Percentiles rank a stretch among this genome's conserved stretches.
These are phyloP conservation scores for Tieghemiomyces parasiticus DNA, from an alignment of 192 early-diverging fungal species.

Conservation along the genomic window DNA sequence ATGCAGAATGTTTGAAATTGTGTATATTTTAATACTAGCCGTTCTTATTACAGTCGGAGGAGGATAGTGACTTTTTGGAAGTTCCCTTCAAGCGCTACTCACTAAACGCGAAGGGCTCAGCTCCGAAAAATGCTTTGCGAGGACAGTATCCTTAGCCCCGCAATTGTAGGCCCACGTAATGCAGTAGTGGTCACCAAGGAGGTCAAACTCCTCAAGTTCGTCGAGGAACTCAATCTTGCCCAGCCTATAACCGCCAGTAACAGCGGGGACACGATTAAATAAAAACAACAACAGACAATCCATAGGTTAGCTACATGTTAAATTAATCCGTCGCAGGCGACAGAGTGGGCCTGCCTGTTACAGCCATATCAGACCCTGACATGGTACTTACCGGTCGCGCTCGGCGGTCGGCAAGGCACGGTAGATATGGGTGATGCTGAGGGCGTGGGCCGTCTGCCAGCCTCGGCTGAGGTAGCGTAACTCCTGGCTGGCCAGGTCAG, in stretches of 20 bases:
- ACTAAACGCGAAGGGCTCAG: no score
- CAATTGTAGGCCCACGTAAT: constrained; percentile 55
- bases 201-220: constrained; percentile 81
- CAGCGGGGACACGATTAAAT: not conserved
- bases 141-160: no score
- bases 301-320: no score
- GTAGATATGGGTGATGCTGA: constrained; percentile 34
- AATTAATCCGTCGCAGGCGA: no score
- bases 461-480: constrained; percentile 44
- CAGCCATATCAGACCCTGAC: constrained; percentile 15
- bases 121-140: no score
- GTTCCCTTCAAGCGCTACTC: no score
- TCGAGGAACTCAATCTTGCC: constrained; percentile 69
- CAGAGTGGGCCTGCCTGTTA: no score
- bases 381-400: constrained; percentile 9
- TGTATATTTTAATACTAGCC: no score
- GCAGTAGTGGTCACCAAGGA: constrained; percentile 77
- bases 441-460: constrained; percentile 38
- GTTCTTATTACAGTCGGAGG: no score
- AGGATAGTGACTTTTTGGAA: no score
- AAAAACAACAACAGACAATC: no score
- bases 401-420: constrained; percentile 13
- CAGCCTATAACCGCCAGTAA: constrained; percentile 29
- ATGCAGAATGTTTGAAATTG: no score
- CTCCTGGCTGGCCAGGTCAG: constrained; percentile 51